Percentiles rank a stretch among this genome's conserved stretches.
Conservation (phyloP, 257 asterid species). For the Salvia splendens region DNA sequence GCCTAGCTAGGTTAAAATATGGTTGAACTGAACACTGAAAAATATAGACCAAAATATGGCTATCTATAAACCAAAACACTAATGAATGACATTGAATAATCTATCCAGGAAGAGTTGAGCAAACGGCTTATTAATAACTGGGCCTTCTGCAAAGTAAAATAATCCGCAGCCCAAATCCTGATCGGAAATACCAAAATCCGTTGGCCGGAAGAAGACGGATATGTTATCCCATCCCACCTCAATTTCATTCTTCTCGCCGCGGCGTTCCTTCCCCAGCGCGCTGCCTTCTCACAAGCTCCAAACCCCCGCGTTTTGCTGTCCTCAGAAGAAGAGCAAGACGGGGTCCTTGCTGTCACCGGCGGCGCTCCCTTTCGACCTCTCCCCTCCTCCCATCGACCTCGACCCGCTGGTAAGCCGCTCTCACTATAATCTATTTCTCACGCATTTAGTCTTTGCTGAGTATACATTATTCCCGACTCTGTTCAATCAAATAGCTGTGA, state of each 20-base stretch:
- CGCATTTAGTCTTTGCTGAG: too few relatives aligned
- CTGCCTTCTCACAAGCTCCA: slow-evolving; percentile 38
- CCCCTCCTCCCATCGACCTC: slow-evolving; percentile 94
- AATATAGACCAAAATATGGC: too few relatives aligned
- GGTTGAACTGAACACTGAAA: too few relatives aligned
- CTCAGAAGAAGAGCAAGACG: slow-evolving; percentile 25
- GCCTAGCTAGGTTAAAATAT: too few relatives aligned
- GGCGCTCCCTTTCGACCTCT: slow-evolving; percentile 76
- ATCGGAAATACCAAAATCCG: slow-evolving; percentile 1
- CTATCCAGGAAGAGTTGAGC: too few relatives aligned
- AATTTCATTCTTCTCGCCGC: slow-evolving; percentile 24
- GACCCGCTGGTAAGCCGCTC: slow-evolving; percentile 52
- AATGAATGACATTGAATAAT: too few relatives aligned
- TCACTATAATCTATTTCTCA: too few relatives aligned
- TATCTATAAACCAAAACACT: too few relatives aligned
- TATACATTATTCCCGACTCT: background rate
- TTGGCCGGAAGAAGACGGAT: slow-evolving; percentile 8
- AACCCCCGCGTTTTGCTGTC: slow-evolving; percentile 33
- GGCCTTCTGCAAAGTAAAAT: too few relatives aligned
- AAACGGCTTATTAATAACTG: too few relatives aligned
- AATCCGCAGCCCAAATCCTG: background rate
- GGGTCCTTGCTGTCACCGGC: slow-evolving; percentile 31
- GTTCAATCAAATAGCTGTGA: slow-evolving; percentile 1
- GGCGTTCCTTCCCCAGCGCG: slow-evolving; percentile 32
- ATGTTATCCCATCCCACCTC: slow-evolving; percentile 40